Evolutionary conservation across 106 monocot species (phyloP).

Genomic region (Cymbidium sinense): DNA sequence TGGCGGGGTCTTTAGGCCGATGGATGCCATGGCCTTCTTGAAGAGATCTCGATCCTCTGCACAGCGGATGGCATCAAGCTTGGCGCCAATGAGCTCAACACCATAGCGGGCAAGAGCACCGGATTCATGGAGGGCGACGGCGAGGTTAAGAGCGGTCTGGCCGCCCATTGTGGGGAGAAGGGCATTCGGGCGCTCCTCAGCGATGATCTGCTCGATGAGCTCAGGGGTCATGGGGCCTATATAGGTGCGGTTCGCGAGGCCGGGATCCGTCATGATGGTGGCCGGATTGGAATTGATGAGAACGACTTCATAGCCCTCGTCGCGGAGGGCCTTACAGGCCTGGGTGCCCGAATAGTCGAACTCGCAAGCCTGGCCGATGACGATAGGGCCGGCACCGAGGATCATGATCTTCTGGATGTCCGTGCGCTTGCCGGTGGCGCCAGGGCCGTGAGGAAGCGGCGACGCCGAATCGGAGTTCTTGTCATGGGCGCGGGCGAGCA

Average conservation of each 20-base stretch:
- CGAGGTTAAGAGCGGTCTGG: conserved; percentile 97
- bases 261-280: conserved; percentile 99
- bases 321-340: conserved; percentile 85
- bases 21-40: conserved; percentile 78
- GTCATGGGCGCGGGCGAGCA: conserved; percentile 7
- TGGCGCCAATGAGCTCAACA: conserved; percentile 88
- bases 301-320: conserved; percentile 91
- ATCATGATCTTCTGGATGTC: conserved; percentile 95
- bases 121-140: conserved; percentile 72
- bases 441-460: neutral
- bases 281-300: conserved; percentile 98
- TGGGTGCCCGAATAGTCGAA: conserved; percentile 98
- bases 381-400: conserved; percentile 93
- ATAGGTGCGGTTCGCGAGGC: conserved; percentile 78
- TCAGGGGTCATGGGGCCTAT: conserved; percentile 91
- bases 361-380: conserved; percentile 98
- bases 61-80: conserved; percentile 66
- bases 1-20: conserved; percentile 90
- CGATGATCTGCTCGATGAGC: conserved; percentile 67
- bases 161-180: conserved; percentile 98
- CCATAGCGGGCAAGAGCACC: conserved; percentile 57
- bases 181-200: conserved; percentile 74
- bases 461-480: neutral
- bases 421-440: conserved; percentile 51
- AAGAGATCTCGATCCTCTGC: conserved; percentile 93